These are phyloP conservation scores for Lactarius vividus DNA, from an alignment of 768 basidiomycete genomes.

Conservation along the genomic window DNA sequence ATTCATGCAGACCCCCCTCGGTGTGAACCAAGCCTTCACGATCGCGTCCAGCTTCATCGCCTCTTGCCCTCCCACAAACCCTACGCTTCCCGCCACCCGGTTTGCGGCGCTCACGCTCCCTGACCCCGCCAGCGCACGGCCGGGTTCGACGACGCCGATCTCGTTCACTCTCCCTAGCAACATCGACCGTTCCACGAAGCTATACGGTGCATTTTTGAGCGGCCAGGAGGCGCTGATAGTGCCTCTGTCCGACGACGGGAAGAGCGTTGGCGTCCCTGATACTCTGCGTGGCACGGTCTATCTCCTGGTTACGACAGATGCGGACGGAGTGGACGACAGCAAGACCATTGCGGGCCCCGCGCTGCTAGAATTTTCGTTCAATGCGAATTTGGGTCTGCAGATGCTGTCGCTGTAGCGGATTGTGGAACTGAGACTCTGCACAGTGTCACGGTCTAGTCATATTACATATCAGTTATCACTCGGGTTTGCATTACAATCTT, in stretches of 20 bases:
- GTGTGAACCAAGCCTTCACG: constrained; percentile 41
- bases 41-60: constrained; percentile 46
- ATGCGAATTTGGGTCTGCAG: constrained; percentile 10
- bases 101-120: constrained; percentile 49
- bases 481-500: neutral
- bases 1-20: constrained; percentile 39
- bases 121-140: constrained; percentile 15
- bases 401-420: neutral
- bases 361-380: constrained; percentile 26
- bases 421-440: neutral
- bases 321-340: constrained; percentile 18
- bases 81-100: constrained; percentile 45
- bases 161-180: constrained; percentile 3
- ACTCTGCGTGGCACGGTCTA: constrained; percentile 20
- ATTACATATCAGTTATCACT: neutral
- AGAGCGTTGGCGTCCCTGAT: constrained; percentile 19
- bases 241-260: constrained; percentile 16
- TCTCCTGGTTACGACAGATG: constrained; percentile 21
- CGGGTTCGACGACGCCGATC: constrained; percentile 20
- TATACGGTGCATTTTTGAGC: constrained; percentile 27
- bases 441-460: neutral
- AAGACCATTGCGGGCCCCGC: constrained; percentile 26
- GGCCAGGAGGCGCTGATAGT: constrained; percentile 25
- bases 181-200: constrained; percentile 3
- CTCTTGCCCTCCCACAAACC: constrained; percentile 53